These are phyloP conservation scores for Pulveroboletus sp. DNA, from an alignment of 768 basidiomycete species.

Conservation along the genomic window DNA sequence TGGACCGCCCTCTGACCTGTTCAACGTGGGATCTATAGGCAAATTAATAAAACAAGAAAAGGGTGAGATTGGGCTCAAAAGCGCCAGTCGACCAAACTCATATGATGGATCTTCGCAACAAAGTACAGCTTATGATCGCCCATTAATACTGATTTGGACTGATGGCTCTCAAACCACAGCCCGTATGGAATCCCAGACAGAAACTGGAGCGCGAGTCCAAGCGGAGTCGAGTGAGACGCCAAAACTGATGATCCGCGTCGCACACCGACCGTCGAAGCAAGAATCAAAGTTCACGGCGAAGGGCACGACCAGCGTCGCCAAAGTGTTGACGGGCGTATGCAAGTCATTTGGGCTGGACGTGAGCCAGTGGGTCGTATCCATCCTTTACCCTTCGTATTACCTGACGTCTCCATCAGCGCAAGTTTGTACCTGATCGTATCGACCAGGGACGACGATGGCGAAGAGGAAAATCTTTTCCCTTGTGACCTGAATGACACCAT, in stretches of 20 bases:
- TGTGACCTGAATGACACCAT: constrained; percentile 29
- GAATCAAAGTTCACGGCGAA: constrained; percentile 32
- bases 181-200: constrained; percentile 6
- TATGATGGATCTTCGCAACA: background rate
- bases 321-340: constrained; percentile 26
- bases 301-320: constrained; percentile 29
- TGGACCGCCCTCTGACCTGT: background rate
- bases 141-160: background rate
- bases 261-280: constrained; percentile 27
- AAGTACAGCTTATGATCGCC: too few species aligned
- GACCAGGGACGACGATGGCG: constrained; percentile 23
- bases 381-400: background rate
- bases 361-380: constrained; percentile 13
- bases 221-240: constrained; percentile 5
- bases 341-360: constrained; percentile 28
- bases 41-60: constrained; percentile 20
- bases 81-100: background rate
- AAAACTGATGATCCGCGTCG: constrained; percentile 29
- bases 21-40: constrained; percentile 3
- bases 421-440: constrained; percentile 24
- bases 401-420: constrained; percentile 10
- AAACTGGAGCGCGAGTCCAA: background rate
- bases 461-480: constrained; percentile 27
- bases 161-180: background rate
- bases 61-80: background rate